A percentile compares a stretch with the other conserved stretches of the same genome.
Conservation (phyloP, 2,329 filamentous ascomycete genomes). For the Lecanicillium sp. region DNA sequence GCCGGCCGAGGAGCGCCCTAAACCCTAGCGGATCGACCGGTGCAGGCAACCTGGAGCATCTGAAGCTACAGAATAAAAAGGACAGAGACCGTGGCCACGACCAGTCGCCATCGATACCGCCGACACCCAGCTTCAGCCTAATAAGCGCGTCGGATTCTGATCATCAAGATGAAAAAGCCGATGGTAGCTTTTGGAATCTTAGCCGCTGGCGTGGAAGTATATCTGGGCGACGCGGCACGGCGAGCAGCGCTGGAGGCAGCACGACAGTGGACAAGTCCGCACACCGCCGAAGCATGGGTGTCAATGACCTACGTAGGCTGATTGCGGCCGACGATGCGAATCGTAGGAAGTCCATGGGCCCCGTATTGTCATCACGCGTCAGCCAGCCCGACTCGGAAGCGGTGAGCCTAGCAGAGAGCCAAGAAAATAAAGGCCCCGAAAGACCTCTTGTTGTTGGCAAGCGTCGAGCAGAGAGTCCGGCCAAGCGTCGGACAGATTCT, state of each 20-base stretch:
- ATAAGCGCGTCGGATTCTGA: slow-evolving; percentile 25
- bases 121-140: slow-evolving; percentile 49
- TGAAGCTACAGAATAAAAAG: slow-evolving; percentile 12
- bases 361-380: slow-evolving; percentile 12
- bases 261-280: slow-evolving; percentile 25
- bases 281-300: slow-evolving; percentile 22
- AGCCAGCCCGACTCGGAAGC: slow-evolving; percentile 14
- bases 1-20: slow-evolving; percentile 9
- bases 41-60: slow-evolving; percentile 5
- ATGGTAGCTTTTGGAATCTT: slow-evolving; percentile 49
- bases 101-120: slow-evolving; percentile 28
- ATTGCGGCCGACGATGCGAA: slow-evolving; percentile 16
- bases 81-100: slow-evolving; percentile 17
- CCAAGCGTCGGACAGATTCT: slow-evolving; percentile 25
- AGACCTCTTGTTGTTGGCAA: slow-evolving; percentile 4
- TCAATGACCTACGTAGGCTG: slow-evolving; percentile 19
- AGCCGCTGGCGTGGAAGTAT: slow-evolving; percentile 42
- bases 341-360: slow-evolving; percentile 23
- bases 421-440: slow-evolving; percentile 11
- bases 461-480: slow-evolving; percentile 11
- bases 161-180: slow-evolving; percentile 32
- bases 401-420: slow-evolving; percentile 12
- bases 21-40: neutral
- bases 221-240: slow-evolving; percentile 24
- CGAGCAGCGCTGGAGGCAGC: slow-evolving; percentile 15